Percentiles rank a stretch among this genome's conserved stretches.
Evolutionary conservation across 2,329 filamentous ascomycete genomes (phyloP).

Genomic region (Rugonectria rugulosa): DNA sequence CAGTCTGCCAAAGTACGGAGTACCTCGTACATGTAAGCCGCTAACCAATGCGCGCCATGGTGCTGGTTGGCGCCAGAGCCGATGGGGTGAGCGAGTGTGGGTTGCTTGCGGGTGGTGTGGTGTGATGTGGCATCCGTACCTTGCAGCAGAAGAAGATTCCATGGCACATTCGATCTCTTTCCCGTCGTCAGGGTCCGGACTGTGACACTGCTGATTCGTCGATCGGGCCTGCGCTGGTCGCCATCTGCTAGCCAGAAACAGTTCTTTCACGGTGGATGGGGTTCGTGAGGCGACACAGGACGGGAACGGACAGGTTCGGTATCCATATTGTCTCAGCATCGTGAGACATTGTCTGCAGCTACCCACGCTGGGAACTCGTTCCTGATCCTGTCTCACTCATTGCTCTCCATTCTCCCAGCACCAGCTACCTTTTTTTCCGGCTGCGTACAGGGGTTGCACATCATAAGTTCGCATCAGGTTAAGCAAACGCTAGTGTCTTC

Average conservation of each 20-base stretch:
- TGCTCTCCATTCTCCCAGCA: neutral
- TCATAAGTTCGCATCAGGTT: conserved; percentile 11
- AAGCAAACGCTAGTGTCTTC: conserved; percentile 3
- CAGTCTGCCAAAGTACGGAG: too few species aligned
- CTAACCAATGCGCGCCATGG: neutral
- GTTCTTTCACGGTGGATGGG: neutral
- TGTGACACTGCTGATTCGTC: conserved; percentile 3
- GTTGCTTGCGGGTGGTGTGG: too few species aligned
- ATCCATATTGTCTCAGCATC: neutral
- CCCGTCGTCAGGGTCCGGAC: neutral
- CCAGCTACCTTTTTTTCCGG: too few species aligned
- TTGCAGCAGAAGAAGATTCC: conserved; percentile 4
- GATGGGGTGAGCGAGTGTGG: neutral
- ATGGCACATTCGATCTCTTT: conserved; percentile 4
- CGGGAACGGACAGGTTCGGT: neutral
- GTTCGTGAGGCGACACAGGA: neutral
- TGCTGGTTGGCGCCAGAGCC: neutral
- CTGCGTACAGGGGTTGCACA: conserved; percentile 1
- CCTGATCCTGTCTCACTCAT: too few species aligned
- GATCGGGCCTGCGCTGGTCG: neutral
- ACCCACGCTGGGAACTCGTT: too few species aligned
- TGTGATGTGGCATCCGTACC: conserved; percentile 2
- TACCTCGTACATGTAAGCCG: too few species aligned
- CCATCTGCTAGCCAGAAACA: neutral
- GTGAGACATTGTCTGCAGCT: neutral